Base-by-base conservation (phyloP, 2,329 filamentous ascomycete genomes). In the Cercospora zeina region DNA sequence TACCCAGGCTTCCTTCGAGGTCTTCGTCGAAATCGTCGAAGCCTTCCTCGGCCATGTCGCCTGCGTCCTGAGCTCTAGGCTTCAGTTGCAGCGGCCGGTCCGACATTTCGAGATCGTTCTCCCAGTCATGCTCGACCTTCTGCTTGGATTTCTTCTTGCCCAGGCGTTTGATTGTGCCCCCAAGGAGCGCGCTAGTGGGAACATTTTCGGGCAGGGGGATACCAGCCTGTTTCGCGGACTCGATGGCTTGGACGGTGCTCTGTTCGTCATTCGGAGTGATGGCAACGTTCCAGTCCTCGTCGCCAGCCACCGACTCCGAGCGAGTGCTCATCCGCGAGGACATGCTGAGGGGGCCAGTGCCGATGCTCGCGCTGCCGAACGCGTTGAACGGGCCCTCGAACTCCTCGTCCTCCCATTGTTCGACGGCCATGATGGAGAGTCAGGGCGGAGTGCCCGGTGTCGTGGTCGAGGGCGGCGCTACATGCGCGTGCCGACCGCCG, bases 1-100 rank as follows among this genome's bases (percentile, higher is more conserved):
- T 96, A 39, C 93, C 92, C 62, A 97, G 82, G 74, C 93, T 97
- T 59, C 92, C 93, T 77, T 97, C 95, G 89, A 93, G 96, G 73
- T 97, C 87, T 50, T 58, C 56, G 63, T 89, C 93, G 69, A 96
- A 87, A 65, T 96, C 93, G 57, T 96, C 91, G 56, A 79, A 75
- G 45, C 80, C 77, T 60, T 73, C 67, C 54, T 63, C 63, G 14
- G 65, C 62, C 30, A 72, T 70, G 13, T 73, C 79, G 78, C 62
- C 63, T 10, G 65, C 54, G 16, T 68, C 65, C 24, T 67, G 62
- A 19, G 49, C 74, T 10, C 69, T 61, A 33, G 71, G 70, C 71
- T 80, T 80, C 71, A 78, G 69, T 70, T 78, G 77, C 61, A 82
- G 71, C n/a, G 75, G 75, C 34, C 59, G 58, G 42, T 72, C 69